Evolutionary conservation across 441 rosid species (phyloP).

Genomic region (Brassica balearica): DNA sequence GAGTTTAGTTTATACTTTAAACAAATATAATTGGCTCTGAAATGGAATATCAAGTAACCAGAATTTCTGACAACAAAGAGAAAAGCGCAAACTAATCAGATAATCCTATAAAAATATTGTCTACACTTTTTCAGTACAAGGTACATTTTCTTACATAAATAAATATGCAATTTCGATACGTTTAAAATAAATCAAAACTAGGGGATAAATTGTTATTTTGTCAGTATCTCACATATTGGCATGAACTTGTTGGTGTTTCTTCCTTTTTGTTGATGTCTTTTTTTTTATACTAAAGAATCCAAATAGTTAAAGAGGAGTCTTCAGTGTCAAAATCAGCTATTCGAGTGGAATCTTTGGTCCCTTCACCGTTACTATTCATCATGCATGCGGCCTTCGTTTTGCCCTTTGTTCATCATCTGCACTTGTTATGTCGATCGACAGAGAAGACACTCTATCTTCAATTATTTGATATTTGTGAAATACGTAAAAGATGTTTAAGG

Average conservation of each 20-base stretch:
- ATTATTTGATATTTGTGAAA: slow-evolving; percentile 11
- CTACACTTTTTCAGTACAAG: slow-evolving; percentile 18
- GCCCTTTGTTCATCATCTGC: slow-evolving; percentile 30
- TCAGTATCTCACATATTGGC: slow-evolving; percentile 20
- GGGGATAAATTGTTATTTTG: slow-evolving; percentile 21
- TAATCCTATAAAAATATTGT: not conserved
- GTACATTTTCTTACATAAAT: slow-evolving; percentile 3
- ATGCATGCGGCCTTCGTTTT: slow-evolving; percentile 21
- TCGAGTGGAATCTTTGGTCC: slow-evolving; percentile 27
- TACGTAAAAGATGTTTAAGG: slow-evolving; percentile 10
- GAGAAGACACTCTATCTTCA: slow-evolving; percentile 24
- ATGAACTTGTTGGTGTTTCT: slow-evolving; percentile 23
- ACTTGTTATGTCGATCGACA: slow-evolving; percentile 24
- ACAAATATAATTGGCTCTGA: not conserved
- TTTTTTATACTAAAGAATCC: not conserved
- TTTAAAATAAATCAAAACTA: not conserved
- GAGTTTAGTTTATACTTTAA: not conserved
- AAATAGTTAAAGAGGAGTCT: slow-evolving; percentile 9
- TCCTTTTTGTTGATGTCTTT: slow-evolving; percentile 21
- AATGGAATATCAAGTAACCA: not conserved
- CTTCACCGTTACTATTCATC: slow-evolving; percentile 14
- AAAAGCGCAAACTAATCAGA: not conserved
- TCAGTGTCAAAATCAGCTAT: slow-evolving; percentile 7
- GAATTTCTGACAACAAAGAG: slow-evolving; percentile 2
- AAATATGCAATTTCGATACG: not conserved